These are phyloP conservation scores for Pyrus hybrid DNA, from an alignment of 331 rosid species.

Conservation along the genomic window DNA sequence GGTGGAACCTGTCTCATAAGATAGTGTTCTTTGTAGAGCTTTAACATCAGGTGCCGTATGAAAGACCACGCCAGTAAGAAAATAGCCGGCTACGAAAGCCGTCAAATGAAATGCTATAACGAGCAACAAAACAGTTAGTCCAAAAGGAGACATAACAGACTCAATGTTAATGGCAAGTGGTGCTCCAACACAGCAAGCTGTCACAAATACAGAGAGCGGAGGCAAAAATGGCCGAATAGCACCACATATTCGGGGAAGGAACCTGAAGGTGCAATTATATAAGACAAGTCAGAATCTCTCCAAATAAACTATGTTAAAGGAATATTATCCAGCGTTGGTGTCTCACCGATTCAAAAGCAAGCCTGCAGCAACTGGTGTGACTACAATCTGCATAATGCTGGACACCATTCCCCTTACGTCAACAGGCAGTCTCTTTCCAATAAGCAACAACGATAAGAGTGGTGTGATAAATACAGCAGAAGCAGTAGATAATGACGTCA, in stretches of 20 bases:
- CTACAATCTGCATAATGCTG: constrained; percentile 85
- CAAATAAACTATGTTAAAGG: background rate
- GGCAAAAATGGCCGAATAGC: constrained; percentile 79
- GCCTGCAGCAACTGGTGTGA: constrained; percentile 74
- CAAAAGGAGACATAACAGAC: constrained; percentile 69
- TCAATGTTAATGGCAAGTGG: constrained; percentile 78
- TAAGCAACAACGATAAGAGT: constrained; percentile 68
- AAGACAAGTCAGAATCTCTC: constrained; percentile 9
- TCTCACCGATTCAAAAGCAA: constrained; percentile 78
- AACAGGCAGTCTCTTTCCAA: constrained; percentile 88
- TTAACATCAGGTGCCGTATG: constrained; percentile 47
- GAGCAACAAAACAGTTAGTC: constrained; percentile 50
- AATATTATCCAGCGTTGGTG: background rate
- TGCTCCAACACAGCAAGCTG: constrained; percentile 90
- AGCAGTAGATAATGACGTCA: constrained; percentile 95
- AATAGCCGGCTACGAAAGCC: constrained; percentile 71
- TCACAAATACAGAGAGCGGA: constrained; percentile 74
- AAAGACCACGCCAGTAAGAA: constrained; percentile 58
- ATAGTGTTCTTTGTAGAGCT: constrained; percentile 80
- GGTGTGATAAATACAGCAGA: constrained; percentile 87
- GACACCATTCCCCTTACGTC: constrained; percentile 96
- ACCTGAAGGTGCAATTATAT: constrained; percentile 36
- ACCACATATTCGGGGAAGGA: constrained; percentile 61
- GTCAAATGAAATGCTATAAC: constrained; percentile 62
- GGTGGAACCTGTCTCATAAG: constrained; percentile 79